These are phyloP conservation scores for Bipolaris cookei DNA, from an alignment of 2,329 filamentous ascomycete species.

Conservation along the genomic window DNA sequence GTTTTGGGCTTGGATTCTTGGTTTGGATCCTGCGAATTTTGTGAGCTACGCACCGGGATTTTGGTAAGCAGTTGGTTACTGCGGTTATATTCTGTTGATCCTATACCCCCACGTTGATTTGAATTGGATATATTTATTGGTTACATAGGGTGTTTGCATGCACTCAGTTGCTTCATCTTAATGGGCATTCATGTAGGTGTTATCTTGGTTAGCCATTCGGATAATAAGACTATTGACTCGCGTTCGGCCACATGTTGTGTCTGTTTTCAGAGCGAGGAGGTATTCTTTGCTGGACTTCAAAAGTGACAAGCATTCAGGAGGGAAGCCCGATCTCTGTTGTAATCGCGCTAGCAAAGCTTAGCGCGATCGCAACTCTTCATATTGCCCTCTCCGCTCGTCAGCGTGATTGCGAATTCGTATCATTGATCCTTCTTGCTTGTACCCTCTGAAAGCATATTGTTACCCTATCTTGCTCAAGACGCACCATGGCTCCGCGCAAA, in stretches of 20 bases:
- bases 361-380: constrained; percentile 10
- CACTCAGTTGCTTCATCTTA: background rate
- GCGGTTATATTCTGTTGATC: constrained; percentile 8
- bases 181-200: background rate
- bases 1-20: constrained; percentile 8
- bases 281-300: too few species aligned
- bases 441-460: background rate
- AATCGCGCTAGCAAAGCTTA: constrained; percentile 8
- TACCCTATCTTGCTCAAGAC: background rate
- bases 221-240: background rate
- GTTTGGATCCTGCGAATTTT: constrained; percentile 9
- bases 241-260: background rate
- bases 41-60: background rate
- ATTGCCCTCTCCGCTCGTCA: background rate
- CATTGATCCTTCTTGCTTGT: background rate
- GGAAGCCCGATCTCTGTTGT: constrained; percentile 7
- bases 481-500: constrained; percentile 25
- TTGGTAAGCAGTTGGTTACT: constrained; percentile 1
- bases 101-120: constrained; percentile 15
- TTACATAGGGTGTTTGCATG: constrained; percentile 1
- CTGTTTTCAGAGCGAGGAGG: background rate
- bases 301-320: background rate
- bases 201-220: background rate
- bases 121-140: constrained; percentile 9
- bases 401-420: background rate